Evolutionary conservation across 108 stramenopile species (phyloP).

Genomic region (Nitzschia sp.): DNA sequence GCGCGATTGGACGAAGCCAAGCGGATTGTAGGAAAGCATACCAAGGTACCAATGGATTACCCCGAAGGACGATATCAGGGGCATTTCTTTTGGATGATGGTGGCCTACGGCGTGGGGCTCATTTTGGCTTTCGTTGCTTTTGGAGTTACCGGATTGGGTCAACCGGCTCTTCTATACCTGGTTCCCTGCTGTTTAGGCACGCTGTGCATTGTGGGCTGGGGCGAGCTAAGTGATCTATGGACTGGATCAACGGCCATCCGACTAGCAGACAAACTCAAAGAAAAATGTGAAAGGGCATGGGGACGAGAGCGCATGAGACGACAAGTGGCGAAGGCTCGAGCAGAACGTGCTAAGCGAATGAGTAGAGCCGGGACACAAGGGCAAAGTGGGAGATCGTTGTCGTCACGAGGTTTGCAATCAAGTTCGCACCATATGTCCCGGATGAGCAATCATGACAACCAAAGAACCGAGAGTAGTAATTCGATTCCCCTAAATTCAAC

Average conservation of each 20-base stretch:
- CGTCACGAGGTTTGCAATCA: too few species aligned
- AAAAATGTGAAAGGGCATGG: slow-evolving; percentile 29
- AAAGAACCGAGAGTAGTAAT: too few species aligned
- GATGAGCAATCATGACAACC: too few species aligned
- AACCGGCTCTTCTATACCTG: slow-evolving; percentile 83
- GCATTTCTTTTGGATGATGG: slow-evolving; percentile 57
- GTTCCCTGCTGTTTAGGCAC: slow-evolving; percentile 76
- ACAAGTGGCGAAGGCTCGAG: slow-evolving; percentile 3
- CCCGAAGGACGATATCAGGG: slow-evolving; percentile 40
- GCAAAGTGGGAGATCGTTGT: too few species aligned
- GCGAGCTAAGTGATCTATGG: slow-evolving; percentile 63
- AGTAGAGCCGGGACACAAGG: neutral
- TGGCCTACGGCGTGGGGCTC: slow-evolving; percentile 79
- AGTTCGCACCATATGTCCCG: too few species aligned
- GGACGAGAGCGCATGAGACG: slow-evolving; percentile 26
- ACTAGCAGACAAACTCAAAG: slow-evolving; percentile 40
- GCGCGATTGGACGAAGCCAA: slow-evolving; percentile 65
- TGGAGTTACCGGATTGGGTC: slow-evolving; percentile 71
- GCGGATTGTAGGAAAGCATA: slow-evolving; percentile 45
- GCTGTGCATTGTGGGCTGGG: slow-evolving; percentile 51
- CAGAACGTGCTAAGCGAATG: neutral
- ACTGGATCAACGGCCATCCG: slow-evolving; percentile 54
- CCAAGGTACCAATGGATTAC: slow-evolving; percentile 27
- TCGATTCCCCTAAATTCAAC: too few species aligned
- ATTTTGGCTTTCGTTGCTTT: slow-evolving; percentile 78